Conservation (phyloP, 805 yeast species). For the Helenozyma baotianmanensis region DNA sequence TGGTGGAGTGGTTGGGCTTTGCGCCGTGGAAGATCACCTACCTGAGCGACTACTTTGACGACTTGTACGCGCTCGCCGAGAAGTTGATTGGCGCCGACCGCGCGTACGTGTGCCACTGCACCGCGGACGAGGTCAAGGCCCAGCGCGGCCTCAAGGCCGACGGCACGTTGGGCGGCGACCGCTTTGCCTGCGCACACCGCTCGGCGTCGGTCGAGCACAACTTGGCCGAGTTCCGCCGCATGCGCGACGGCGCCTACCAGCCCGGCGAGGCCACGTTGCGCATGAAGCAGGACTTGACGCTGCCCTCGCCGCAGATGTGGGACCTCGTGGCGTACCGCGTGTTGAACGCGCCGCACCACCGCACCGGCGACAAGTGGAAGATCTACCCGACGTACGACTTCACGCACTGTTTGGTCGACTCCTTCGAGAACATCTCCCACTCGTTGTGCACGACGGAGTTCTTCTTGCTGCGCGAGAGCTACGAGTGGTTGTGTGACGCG, state of each 20-base stretch:
- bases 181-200: constrained; percentile 80
- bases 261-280: constrained; percentile 93
- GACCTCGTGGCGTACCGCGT: constrained; percentile 97
- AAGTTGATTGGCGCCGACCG: constrained; percentile 61
- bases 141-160: constrained; percentile 89
- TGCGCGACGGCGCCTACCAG: constrained; percentile 84
- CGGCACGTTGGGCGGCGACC: constrained; percentile 91
- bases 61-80: constrained; percentile 86
- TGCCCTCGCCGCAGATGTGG: constrained; percentile 99
- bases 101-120: constrained; percentile 92
- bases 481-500: constrained; percentile 97
- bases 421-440: constrained; percentile 92
- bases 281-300: constrained; percentile 88
- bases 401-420: constrained; percentile 98
- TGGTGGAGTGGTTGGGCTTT: constrained; percentile 93
- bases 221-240: constrained; percentile 74
- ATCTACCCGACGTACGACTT: constrained; percentile 98
- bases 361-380: constrained; percentile 97
- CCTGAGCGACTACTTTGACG: constrained; percentile 92
- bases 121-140: constrained; percentile 83
- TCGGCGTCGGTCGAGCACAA: constrained; percentile 66
- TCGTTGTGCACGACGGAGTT: constrained; percentile 96
- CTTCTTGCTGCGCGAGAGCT: constrained; percentile 84
- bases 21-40: constrained; percentile 91
- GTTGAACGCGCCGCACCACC: constrained; percentile 84